Percentiles rank a stretch among this genome's conserved stretches.
Conservation (phyloP, 2,329 filamentous ascomycete species). For the Lasiodiplodia sp. region DNA sequence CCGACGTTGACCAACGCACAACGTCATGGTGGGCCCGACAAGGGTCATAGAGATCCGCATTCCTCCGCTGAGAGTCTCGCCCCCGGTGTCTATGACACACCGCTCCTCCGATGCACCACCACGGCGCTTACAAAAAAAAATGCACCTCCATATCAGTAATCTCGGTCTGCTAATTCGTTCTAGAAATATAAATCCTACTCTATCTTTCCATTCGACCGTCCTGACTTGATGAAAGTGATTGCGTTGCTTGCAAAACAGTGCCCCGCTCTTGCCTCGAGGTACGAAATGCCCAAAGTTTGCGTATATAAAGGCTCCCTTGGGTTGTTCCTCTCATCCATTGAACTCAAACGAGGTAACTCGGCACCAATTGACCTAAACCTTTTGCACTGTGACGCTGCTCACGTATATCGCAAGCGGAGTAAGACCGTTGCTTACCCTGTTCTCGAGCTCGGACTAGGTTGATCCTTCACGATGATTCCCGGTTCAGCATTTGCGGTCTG, state of each 20-base stretch:
- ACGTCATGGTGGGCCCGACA: constrained; percentile 14
- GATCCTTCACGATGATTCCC: neutral
- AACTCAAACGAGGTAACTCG: too few relatives aligned
- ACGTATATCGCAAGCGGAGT: neutral
- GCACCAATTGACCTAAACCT: neutral
- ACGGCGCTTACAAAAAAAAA: neutral
- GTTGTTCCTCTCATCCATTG: too few relatives aligned
- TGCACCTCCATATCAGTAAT: neutral
- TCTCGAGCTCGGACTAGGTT: neutral
- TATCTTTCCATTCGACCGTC: too few relatives aligned
- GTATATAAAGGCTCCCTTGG: too few relatives aligned
- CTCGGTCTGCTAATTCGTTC: too few relatives aligned
- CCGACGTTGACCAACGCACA: neutral
- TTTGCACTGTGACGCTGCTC: neutral
- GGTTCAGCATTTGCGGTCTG: neutral
- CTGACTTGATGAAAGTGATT: too few relatives aligned
- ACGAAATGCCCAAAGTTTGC: too few relatives aligned
- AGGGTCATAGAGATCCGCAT: neutral
- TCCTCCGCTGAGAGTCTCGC: neutral
- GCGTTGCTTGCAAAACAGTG: too few relatives aligned
- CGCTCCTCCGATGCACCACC: constrained; percentile 1
- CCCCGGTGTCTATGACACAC: neutral
- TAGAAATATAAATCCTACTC: too few relatives aligned
- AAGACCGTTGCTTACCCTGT: neutral
- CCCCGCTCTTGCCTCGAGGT: too few relatives aligned